Conservation (phyloP, 2,329 filamentous ascomycete genomes). For the Ophiocordyceps camponoti-floridani region DNA sequence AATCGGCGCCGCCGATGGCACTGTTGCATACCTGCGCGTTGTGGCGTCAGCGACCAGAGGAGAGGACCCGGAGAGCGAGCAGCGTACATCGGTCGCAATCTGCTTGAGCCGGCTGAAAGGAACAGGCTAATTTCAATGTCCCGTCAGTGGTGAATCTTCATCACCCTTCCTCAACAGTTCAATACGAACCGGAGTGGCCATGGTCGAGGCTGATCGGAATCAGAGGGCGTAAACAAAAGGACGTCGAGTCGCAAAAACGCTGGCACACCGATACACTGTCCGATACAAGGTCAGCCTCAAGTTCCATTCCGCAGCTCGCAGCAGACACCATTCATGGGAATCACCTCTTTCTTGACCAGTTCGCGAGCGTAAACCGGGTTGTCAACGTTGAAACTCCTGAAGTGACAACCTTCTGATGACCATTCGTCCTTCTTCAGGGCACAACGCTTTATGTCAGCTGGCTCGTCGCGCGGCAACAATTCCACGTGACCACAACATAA, state of each 20-base stretch:
- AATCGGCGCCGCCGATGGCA: conserved; percentile 54
- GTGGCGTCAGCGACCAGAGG: background rate
- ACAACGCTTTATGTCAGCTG: background rate
- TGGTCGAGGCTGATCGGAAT: conserved; percentile 6
- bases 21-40: conserved; percentile 61
- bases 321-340: background rate
- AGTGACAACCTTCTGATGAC: background rate
- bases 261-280: no score
- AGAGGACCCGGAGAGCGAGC: conserved; percentile 1
- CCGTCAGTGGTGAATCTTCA: no score
- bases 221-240: background rate
- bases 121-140: conserved; percentile 50
- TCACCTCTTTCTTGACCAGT: background rate
- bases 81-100: conserved; percentile 64
- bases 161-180: background rate
- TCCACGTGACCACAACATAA: conserved; percentile 12
- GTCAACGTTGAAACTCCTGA: background rate
- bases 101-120: conserved; percentile 62
- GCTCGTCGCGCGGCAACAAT: conserved; percentile 5
- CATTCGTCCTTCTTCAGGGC: background rate
- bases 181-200: conserved; percentile 19
- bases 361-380: background rate
- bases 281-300: no score
- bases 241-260: background rate
- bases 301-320: no score